Percentiles rank a stretch among this genome's conserved stretches.
Evolutionary conservation across 257 asterid genomes (phyloP).

Genomic region (Fraxinus americana): DNA sequence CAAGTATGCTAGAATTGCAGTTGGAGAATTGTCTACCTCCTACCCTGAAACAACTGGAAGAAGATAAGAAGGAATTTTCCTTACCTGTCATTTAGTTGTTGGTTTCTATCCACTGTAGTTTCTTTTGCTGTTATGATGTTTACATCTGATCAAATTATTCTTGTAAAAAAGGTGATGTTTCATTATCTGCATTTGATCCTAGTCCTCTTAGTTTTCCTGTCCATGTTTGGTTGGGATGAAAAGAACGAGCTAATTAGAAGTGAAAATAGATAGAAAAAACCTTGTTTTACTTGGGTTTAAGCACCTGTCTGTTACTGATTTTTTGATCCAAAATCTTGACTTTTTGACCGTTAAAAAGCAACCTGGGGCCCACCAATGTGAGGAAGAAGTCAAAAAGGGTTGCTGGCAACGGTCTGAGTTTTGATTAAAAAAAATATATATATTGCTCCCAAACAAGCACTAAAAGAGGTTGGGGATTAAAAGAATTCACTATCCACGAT

Average conservation of each 20-base stretch:
- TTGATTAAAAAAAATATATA: too few species aligned
- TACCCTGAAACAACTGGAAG: not conserved
- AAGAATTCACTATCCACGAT: not conserved
- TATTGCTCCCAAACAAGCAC: too few species aligned
- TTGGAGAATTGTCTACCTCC: not conserved
- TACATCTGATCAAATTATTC: not conserved
- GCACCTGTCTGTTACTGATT: too few species aligned
- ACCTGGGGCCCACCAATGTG: too few species aligned
- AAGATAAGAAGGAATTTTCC: not conserved
- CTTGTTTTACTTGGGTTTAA: not conserved
- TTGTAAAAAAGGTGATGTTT: not conserved
- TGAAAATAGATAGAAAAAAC: not conserved
- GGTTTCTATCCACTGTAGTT: not conserved
- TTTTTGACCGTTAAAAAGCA: too few species aligned
- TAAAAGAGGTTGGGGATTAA: not conserved
- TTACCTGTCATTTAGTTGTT: not conserved
- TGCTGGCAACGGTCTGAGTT: too few species aligned
- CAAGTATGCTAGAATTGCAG: not conserved
- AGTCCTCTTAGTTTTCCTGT: not conserved
- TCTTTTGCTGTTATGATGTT: not conserved
- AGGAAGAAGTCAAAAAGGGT: too few species aligned
- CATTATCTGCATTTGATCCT: not conserved
- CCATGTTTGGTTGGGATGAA: not conserved
- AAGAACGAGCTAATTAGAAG: not conserved
- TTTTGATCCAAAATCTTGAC: too few species aligned